phyloP scores from a whole-genome alignment of 768 basidiomycete species.

The Suillus subluteus region DNA sequence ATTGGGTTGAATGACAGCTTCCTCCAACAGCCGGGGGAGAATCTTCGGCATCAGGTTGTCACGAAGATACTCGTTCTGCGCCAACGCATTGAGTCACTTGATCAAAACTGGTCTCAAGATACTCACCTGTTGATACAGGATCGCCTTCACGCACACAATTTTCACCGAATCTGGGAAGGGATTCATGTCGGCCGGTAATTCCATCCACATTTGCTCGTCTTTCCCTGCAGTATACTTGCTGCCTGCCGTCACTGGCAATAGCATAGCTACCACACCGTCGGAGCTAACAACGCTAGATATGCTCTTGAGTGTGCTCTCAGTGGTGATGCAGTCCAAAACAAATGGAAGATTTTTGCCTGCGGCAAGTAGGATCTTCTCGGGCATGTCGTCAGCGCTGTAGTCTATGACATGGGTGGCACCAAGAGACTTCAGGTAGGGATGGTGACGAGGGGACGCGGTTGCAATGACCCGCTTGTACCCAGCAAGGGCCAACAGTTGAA shows the following conservation, averaged over 20 bases:
- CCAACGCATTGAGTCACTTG: slow-evolving; percentile 5
- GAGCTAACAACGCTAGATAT: slow-evolving; percentile 43
- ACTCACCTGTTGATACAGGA: slow-evolving; percentile 44
- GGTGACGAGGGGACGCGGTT: slow-evolving; percentile 44
- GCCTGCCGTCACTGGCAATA: slow-evolving; percentile 52
- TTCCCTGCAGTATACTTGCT: slow-evolving; percentile 19
- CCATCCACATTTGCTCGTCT: slow-evolving; percentile 31
- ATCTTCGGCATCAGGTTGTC: slow-evolving; percentile 50
- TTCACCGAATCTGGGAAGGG: slow-evolving; percentile 41
- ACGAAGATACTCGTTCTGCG: slow-evolving; percentile 44
- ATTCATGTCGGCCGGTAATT: slow-evolving; percentile 38
- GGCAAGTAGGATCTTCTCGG: slow-evolving; percentile 38
- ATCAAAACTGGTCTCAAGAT: not conserved
- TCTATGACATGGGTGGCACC: slow-evolving; percentile 47
- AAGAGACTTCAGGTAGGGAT: slow-evolving; percentile 40
- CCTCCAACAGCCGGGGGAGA: slow-evolving; percentile 44
- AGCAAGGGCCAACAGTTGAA: slow-evolving; percentile 44
- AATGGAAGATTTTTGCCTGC: slow-evolving; percentile 35
- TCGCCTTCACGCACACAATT: slow-evolving; percentile 26
- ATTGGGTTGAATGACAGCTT: slow-evolving; percentile 45
- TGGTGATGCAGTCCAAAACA: slow-evolving; percentile 43
- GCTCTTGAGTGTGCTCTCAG: slow-evolving; percentile 38
- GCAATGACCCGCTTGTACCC: slow-evolving; percentile 36
- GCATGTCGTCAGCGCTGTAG: slow-evolving; percentile 42
- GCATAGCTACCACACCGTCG: slow-evolving; percentile 43